These are phyloP conservation scores for Umbelopsis sp. DNA, from an alignment of 192 early-diverging fungal species.

Conservation along the genomic window DNA sequence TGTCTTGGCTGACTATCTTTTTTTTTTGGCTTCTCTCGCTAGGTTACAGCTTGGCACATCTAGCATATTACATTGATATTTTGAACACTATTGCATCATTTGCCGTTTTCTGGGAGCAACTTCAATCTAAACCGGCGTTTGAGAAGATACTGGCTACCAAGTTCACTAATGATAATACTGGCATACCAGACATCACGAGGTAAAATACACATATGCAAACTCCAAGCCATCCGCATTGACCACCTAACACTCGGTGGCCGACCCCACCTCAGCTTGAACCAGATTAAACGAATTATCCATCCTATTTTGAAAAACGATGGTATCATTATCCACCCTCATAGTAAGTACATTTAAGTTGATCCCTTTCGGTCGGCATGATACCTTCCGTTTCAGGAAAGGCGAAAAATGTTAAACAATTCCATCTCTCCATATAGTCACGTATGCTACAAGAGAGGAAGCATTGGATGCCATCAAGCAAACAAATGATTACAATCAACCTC, in stretches of 20 bases:
- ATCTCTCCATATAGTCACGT: slow-evolving; percentile 16
- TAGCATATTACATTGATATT: slow-evolving; percentile 13
- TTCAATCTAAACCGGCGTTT: not conserved
- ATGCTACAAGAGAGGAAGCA: slow-evolving; percentile 27
- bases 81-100: not conserved
- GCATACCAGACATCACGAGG: not conserved
- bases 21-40: not conserved
- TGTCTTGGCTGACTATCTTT: not conserved
- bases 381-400: too few relatives aligned
- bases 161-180: not conserved
- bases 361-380: not conserved
- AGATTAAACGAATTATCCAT: not conserved
- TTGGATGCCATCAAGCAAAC: slow-evolving; percentile 13
- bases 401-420: not conserved
- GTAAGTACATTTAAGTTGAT: not conserved
- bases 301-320: not conserved
- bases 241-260: not conserved
- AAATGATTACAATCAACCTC: slow-evolving; percentile 28
- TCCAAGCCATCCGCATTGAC: not conserved
- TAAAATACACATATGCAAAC: not conserved
- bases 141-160: not conserved
- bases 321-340: slow-evolving; percentile 1
- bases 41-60: slow-evolving; percentile 15
- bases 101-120: slow-evolving; percentile 1
- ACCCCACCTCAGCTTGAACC: not conserved